Base-by-base conservation (phyloP, 176 grass and related monocot species). In the Coix lacrymajobi region DNA sequence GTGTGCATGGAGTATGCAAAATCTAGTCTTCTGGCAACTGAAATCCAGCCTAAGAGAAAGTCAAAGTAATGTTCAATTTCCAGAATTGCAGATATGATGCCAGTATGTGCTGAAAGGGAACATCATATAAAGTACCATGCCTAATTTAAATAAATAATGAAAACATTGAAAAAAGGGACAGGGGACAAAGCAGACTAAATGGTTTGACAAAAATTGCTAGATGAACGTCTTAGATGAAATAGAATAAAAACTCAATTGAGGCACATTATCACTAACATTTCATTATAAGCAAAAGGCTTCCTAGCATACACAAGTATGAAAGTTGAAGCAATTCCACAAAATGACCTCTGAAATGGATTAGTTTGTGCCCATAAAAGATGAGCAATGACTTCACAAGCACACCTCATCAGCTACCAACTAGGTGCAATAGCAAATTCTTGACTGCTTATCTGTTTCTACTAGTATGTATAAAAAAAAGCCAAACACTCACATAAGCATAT, bases 111-210 rank as follows among this genome's bases (percentile, higher is more conserved):
- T 22, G 19, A 77, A 87, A 77, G 20, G 51, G n/a, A 13, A 66
- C 17, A 31, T 39, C 11, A 13, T 37, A 22, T 30, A 77, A 28
- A 20, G 49, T 60, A 31, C 8, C 19, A 2, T 32, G 12, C 5
- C 13, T 62, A 63, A 65, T 77, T 83, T 25, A 32, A 76, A 56
- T 7, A 57, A 26, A 66, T 57, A 84, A 79, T 24, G 19, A 82
- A 69, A 62, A 19, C 5, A 70, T 36, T 74, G 15, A 34, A 34
- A 71, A 46, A 71, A 46, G 5, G 3, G 11, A 28, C 14, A 52
- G 12, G 64, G 56, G 26, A 1, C 26, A 17, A 44, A 33, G 66
- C 25, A 61, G 58, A 44, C 74, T 46, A 60, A 66, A 79, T 60
- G 6, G 56, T n/a, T 57, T 73, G 14, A 10, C 37, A 68, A 24